A percentile compares a stretch with the other conserved stretches of the same genome.
These are phyloP conservation scores for Physaria fendleri DNA, from an alignment of 345 rosid species.

Conservation along the genomic window DNA sequence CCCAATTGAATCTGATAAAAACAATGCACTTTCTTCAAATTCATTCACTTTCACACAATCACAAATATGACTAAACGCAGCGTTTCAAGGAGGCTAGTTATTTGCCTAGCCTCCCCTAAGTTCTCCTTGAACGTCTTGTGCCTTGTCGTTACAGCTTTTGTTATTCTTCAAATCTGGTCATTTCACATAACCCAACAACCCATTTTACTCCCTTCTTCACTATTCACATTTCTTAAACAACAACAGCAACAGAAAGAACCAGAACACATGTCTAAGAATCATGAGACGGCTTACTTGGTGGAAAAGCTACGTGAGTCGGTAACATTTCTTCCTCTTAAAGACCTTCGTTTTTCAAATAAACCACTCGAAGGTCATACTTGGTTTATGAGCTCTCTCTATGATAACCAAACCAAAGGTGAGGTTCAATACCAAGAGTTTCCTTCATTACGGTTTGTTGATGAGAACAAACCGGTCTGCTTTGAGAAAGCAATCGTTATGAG, in stretches of 20 bases:
- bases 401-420: conserved; percentile 50
- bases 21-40: neutral
- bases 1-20: conserved; percentile 1
- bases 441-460: conserved; percentile 16
- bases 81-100: neutral
- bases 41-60: neutral
- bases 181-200: conserved; percentile 15
- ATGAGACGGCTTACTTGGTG: conserved; percentile 8
- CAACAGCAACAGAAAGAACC: neutral
- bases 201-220: conserved; percentile 9
- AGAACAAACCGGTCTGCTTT: too few relatives aligned
- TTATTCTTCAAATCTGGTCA: conserved; percentile 23
- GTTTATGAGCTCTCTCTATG: conserved; percentile 74
- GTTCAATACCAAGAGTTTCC: conserved; percentile 70
- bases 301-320: conserved; percentile 46
- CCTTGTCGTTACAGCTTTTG: neutral
- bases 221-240: conserved; percentile 6
- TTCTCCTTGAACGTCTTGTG: neutral
- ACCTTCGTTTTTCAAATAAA: conserved; percentile 41
- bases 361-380: conserved; percentile 58
- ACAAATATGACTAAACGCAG: neutral
- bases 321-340: conserved; percentile 64
- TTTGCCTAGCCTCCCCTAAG: neutral
- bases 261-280: neutral
- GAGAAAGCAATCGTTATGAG: too few relatives aligned